Evolutionary conservation across 805 yeast genomes (phyloP), one percentile per base, ranked within the genome.

Genomic region (Spathaspora hagerdaliae): DNA sequence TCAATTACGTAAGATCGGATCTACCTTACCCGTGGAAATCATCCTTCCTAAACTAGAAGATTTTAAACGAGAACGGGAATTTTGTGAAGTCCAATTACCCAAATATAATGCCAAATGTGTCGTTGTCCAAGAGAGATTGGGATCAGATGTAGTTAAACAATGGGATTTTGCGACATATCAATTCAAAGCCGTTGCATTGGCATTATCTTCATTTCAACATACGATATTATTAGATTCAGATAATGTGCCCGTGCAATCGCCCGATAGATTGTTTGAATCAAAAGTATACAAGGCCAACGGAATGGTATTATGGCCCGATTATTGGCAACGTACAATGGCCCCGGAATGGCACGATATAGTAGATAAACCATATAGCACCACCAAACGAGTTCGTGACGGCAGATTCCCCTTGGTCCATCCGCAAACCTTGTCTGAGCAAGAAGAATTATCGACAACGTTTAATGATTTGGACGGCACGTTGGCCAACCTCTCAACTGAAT

Each of bases 401-500:
- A 69, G 67, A 51, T 51, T 65, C 19, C 56, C 66, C 31, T 62
- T 64, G 47, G 59, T 66, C 2, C 44, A 45, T 0, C 62, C 60
- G 43, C 57, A 71, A 67, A 39, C 69, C 63, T 31, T 63, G 59
- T 51, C 60, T 48, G 58, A 57, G 13, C 69, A 68, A 10, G 55
- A 64, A 3, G 65, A 73, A 19, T 67, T 72, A 10, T 71, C 24
- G 65, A 73, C n/a, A 34, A 49, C 42, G 7, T 49, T 57, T 32
- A 51, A 51, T 35, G 57, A 63, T 62, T 64, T 42, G 43, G 44
- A 15, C 55, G 85, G 85, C 31, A 60, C 89, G 0, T 55, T 84
- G 38, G 85, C 88, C 1, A 82, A 84, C 54, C 77, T 85, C 5
- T 68, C 87, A 2, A 69, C 83, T 1, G 91, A 85, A 62, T 77